A percentile compares a stretch with the other conserved stretches of the same genome.
Conservation (phyloP, 805 yeast species). For the Candida xiaguanensis region DNA sequence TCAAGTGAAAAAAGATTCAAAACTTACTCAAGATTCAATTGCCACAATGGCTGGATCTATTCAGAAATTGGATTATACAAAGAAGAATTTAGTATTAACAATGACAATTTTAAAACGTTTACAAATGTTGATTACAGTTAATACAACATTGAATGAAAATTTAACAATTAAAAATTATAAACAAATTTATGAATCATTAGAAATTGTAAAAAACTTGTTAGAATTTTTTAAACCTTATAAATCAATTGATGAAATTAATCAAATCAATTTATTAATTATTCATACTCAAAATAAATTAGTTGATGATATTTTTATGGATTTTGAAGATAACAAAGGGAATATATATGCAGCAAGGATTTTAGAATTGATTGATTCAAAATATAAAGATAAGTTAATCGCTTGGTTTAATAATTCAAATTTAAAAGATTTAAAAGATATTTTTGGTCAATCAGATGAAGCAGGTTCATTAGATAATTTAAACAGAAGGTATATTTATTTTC, state of each 20-base stretch:
- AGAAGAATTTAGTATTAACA: conserved; percentile 75
- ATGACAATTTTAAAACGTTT: conserved; percentile 85
- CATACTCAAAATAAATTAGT: conserved; percentile 58
- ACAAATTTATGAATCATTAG: conserved; percentile 57
- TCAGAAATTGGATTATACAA: conserved; percentile 73
- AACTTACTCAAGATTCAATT: conserved; percentile 57
- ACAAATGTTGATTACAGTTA: conserved; percentile 80
- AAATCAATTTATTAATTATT: conserved; percentile 55
- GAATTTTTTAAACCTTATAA: conserved; percentile 75
- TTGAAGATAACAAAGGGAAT: conserved; percentile 44
- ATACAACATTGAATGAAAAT: conserved; percentile 52
- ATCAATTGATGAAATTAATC: conserved; percentile 76
- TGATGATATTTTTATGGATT: conserved; percentile 71
- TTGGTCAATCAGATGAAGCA: conserved; percentile 83
- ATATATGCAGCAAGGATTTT: conserved; percentile 69
- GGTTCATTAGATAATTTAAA: conserved; percentile 86
- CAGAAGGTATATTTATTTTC: conserved; percentile 78
- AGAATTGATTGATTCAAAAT: conserved; percentile 58
- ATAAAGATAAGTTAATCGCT: conserved; percentile 54
- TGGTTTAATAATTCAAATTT: conserved; percentile 74
- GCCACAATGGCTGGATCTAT: conserved; percentile 72
- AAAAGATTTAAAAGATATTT: conserved; percentile 71
- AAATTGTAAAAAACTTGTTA: conserved; percentile 71
- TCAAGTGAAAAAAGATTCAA: conserved; percentile 46
- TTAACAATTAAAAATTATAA: conserved; percentile 45